Evolutionary conservation across 1,284 basidiomycete genomes (phyloP), one percentile per base, ranked within the genome.

Genomic region (Ceratobasidium sp.): DNA sequence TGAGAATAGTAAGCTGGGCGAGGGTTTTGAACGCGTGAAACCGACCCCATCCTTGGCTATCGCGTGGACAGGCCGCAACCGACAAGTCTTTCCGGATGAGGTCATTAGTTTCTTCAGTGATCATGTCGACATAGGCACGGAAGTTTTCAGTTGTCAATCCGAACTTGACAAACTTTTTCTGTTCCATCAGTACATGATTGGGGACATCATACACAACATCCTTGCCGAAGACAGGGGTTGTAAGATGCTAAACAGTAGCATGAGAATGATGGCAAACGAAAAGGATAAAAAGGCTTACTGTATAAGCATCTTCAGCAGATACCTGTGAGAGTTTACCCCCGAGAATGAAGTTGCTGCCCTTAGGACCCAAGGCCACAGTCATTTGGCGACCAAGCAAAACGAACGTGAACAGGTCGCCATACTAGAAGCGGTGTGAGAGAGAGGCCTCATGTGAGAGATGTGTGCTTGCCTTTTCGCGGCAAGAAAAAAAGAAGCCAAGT

Each of bases 131-230:
- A 79, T 99, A 99, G 50, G 89, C 86, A 45, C 91, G 88, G 82
- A 99, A 91, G 80, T 97, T 97, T 39, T 99, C 97, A 23, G 88
- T 89, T 8, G 94, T 93, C 9, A 99, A 87, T 50, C 97, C 96
- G 76, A 95, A 91, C 83, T 97, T 97, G 81, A 96, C 90, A 76
- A 99, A 98, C 81, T 92, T 93, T 86, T 99, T 99, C 82, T 99
- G 97, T 80, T 99, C 96, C 97, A 99, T 99, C 80, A 99, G 90
- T 64, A 94, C 85, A 71, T 96, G 92, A 81, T 99, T 99, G 36
- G 97, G 97, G 72, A 95, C 91, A 79, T 98, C 97, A 81, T 99
- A 99, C 3, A 98, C 97, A 57, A 99, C 97, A 69, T 95, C 96
- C 79, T 96, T 96, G 70, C 97, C 97, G 78, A 99, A 99, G 23